A percentile compares a stretch with the other conserved stretches of the same genome.
phyloP scores from a whole-genome alignment of 129 eudicot species.

The Dittrichia graveolens region DNA sequence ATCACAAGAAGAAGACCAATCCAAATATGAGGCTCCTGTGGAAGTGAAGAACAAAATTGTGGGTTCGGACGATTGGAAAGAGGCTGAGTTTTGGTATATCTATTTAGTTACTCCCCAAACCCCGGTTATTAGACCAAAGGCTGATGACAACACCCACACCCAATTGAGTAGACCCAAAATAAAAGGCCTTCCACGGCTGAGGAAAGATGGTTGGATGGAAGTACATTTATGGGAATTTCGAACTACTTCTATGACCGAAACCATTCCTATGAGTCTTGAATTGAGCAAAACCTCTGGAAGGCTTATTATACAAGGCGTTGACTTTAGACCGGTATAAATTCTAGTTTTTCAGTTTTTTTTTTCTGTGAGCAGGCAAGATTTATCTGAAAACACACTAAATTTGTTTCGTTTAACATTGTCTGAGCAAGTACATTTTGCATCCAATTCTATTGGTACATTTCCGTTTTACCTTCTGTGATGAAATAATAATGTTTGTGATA shows the following conservation, averaged over 20 bases:
- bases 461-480: too few relatives aligned
- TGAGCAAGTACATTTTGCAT: too few relatives aligned
- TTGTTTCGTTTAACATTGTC: too few relatives aligned
- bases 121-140: background rate
- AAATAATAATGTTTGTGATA: too few relatives aligned
- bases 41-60: background rate
- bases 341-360: too few relatives aligned
- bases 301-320: background rate
- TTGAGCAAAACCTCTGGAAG: background rate
- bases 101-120: slow-evolving; percentile 3
- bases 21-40: background rate
- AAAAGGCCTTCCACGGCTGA: background rate
- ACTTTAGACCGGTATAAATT: background rate
- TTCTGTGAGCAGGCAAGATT: too few relatives aligned
- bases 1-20: background rate
- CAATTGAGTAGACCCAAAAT: background rate
- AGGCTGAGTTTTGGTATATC: background rate
- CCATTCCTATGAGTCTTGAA: background rate
- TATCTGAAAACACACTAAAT: too few relatives aligned
- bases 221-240: background rate
- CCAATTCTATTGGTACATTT: too few relatives aligned
- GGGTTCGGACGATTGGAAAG: background rate
- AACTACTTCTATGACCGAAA: background rate
- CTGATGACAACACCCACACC: background rate
- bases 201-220: background rate